Percentiles rank a stretch among this genome's conserved stretches.
Evolutionary conservation across 164 flowering plant species (phyloP).

Genomic region (Berberis vulgaris): DNA sequence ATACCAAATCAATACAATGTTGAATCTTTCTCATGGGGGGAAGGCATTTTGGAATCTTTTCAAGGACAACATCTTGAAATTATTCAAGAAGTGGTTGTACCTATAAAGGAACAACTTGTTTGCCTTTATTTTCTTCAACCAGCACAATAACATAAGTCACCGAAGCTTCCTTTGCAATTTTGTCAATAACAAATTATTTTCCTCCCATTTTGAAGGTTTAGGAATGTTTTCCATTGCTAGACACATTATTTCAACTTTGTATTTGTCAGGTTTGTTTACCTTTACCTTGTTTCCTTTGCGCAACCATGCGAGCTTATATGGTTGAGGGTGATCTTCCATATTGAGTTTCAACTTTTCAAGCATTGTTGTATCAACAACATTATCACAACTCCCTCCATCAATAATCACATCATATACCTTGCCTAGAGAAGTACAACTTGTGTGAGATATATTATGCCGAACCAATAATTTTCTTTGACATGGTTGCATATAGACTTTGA

Average conservation of each 20-base stretch:
- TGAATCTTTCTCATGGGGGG: neutral
- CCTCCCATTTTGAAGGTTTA: neutral
- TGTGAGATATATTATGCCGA: neutral
- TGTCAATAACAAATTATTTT: neutral
- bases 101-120: neutral
- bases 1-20: neutral
- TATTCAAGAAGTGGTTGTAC: neutral
- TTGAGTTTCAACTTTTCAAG: neutral
- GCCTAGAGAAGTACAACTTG: neutral
- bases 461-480: neutral
- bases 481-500: neutral
- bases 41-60: neutral
- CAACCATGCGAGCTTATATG: neutral
- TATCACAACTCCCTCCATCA: neutral
- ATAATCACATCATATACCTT: neutral
- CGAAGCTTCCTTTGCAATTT: neutral
- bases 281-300: neutral
- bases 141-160: neutral
- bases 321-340: neutral
- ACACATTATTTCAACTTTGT: neutral
- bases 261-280: neutral
- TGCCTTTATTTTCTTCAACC: neutral
- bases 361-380: neutral
- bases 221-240: neutral
- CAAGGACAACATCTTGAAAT: neutral